A percentile compares a stretch with the other conserved stretches of the same genome.
These are phyloP conservation scores for Pseudonitzschia delicatissima DNA, from an alignment of 108 stramenopile species.

Conservation along the genomic window DNA sequence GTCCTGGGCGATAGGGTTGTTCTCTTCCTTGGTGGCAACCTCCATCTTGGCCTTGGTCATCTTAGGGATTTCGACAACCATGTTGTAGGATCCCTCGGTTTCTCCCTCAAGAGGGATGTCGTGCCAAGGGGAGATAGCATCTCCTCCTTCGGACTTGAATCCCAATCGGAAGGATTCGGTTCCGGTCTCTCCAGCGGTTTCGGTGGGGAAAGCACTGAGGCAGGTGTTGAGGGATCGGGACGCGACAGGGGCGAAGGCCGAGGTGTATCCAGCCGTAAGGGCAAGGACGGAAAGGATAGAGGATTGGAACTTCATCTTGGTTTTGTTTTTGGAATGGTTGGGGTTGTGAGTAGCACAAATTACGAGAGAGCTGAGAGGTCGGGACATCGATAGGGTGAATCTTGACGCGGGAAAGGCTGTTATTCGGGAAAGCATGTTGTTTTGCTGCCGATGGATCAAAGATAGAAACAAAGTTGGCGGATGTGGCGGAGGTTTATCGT, in stretches of 20 bases:
- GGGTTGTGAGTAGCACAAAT: background rate
- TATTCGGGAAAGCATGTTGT: conserved; percentile 3
- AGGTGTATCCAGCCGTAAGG: conserved; percentile 31
- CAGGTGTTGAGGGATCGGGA: conserved; percentile 17
- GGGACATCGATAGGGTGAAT: conserved; percentile 6
- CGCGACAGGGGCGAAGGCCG: conserved; percentile 49
- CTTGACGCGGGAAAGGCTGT: conserved; percentile 1
- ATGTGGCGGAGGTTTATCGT: no score
- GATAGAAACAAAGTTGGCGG: background rate
- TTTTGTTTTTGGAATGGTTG: background rate
- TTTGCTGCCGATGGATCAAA: background rate
- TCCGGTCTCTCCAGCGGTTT: conserved; percentile 49
- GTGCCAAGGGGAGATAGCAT: conserved; percentile 81
- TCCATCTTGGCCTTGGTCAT: conserved; percentile 99
- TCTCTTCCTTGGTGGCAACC: conserved; percentile 94
- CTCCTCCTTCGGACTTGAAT: conserved; percentile 58
- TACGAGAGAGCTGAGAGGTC: background rate
- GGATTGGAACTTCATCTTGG: conserved; percentile 62
- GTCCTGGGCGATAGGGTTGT: conserved; percentile 98
- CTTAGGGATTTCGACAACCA: conserved; percentile 97
- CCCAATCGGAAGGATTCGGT: conserved; percentile 86
- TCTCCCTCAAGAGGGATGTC: conserved; percentile 75
- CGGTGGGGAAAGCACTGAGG: background rate
- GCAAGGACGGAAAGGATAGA: conserved; percentile 55
- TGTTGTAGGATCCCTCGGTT: conserved; percentile 75